These are phyloP conservation scores for Geranium rotundifolium DNA, from an alignment of 345 rosid genomes.

Conservation along the genomic window DNA sequence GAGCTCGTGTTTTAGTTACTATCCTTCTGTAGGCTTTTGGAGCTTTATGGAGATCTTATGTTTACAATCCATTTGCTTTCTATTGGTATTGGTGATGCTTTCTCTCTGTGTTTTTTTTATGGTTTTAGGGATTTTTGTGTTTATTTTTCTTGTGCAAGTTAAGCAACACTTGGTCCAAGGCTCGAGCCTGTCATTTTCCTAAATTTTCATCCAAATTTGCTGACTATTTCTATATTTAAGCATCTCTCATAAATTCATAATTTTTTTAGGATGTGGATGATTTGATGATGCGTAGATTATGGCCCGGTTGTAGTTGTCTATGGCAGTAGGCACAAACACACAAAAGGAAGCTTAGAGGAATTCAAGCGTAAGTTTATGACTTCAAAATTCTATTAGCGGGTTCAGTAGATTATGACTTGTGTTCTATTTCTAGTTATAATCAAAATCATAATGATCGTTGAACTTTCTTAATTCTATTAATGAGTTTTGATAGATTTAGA, in stretches of 20 bases:
- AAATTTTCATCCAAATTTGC: background rate
- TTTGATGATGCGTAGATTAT: slow-evolving; percentile 65
- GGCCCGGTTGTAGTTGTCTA: slow-evolving; percentile 46
- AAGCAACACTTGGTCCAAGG: no score
- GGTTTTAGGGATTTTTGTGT: background rate
- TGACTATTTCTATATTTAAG: background rate
- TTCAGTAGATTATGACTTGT: background rate
- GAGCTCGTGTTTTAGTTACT: background rate
- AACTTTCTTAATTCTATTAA: no score
- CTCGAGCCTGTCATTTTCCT: no score
- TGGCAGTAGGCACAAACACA: slow-evolving; percentile 58
- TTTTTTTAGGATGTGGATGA: slow-evolving; percentile 62
- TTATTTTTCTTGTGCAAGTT: no score
- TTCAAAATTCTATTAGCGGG: background rate
- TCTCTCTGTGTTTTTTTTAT: no score
- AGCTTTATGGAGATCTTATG: background rate
- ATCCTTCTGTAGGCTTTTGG: background rate
- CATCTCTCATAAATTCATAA: background rate
- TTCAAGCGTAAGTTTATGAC: slow-evolving; percentile 48
- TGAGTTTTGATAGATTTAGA: no score
- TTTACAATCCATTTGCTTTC: background rate
- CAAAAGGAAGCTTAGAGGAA: slow-evolving; percentile 55
- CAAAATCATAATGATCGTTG: no score
- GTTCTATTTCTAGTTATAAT: background rate
- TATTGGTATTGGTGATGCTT: no score